Conservation (phyloP, 2,329 filamentous ascomycete genomes). For the Trichoderma endophyticum region DNA sequence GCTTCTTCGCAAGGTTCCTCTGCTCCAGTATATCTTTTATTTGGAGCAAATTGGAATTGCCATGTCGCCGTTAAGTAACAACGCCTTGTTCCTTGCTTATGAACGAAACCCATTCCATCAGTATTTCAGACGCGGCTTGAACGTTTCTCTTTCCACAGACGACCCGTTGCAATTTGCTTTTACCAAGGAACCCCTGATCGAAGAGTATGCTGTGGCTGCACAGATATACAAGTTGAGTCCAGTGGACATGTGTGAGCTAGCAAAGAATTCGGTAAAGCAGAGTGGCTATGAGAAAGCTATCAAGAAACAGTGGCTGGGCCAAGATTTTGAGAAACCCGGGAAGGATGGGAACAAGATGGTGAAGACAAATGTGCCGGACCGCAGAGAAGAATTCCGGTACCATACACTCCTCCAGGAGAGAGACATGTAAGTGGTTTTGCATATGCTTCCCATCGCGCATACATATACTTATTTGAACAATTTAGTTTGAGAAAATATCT, state of each 20-base stretch:
- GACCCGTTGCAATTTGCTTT: slow-evolving; percentile 97
- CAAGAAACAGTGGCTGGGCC: slow-evolving; percentile 89
- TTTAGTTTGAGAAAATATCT: slow-evolving; percentile 44
- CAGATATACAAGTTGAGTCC: slow-evolving; percentile 98
- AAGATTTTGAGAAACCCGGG: slow-evolving; percentile 72
- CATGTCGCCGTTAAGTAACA: slow-evolving; percentile 99
- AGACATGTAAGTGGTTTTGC: slow-evolving; percentile 62
- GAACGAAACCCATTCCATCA: slow-evolving; percentile 94
- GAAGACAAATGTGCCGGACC: slow-evolving; percentile 94
- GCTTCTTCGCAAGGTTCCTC: slow-evolving; percentile 84
- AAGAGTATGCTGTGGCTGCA: slow-evolving; percentile 95
- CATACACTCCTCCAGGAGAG: slow-evolving; percentile 82
- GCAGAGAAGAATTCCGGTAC: slow-evolving; percentile 84
- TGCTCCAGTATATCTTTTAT: slow-evolving; percentile 99
- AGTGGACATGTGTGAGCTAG: slow-evolving; percentile 97
- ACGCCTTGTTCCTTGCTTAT: slow-evolving; percentile 92
- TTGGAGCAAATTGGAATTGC: slow-evolving; percentile 97
- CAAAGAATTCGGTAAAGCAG: slow-evolving; percentile 92
- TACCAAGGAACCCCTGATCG: slow-evolving; percentile 95
- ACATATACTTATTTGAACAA: neutral
- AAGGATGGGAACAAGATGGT: slow-evolving; percentile 85
- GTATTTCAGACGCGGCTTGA: slow-evolving; percentile 92
- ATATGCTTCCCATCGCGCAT: neutral
- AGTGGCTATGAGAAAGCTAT: slow-evolving; percentile 87
- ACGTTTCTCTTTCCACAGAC: slow-evolving; percentile 94